A percentile compares a stretch with the other conserved stretches of the same genome.
phyloP scores from a whole-genome alignment of 768 basidiomycete genomes.

The Coprinopsis sp. region DNA sequence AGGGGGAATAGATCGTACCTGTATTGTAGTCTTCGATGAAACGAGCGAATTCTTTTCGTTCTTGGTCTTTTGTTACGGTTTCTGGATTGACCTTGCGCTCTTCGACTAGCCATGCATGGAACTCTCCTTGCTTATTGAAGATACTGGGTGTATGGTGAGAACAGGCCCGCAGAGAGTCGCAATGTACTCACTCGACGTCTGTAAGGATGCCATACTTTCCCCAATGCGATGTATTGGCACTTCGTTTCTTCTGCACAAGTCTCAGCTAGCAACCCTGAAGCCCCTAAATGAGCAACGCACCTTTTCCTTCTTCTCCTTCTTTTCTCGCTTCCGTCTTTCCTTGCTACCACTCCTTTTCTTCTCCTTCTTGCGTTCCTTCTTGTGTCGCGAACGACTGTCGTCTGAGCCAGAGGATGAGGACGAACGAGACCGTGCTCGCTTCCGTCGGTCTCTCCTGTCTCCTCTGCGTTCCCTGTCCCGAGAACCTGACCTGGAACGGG shows the following conservation, averaged over 20 bases:
- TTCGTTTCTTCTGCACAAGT: conserved; percentile 53
- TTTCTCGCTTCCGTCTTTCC: conserved; percentile 27
- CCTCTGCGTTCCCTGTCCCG: conserved; percentile 19
- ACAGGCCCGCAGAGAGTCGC: neutral
- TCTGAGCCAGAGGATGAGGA: conserved; percentile 39
- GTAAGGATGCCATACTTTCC: conserved; percentile 87
- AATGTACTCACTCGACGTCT: conserved; percentile 73
- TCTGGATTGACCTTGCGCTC: conserved; percentile 91
- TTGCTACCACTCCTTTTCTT: conserved; percentile 43
- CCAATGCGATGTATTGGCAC: conserved; percentile 65
- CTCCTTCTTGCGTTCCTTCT: conserved; percentile 44
- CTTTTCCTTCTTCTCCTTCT: conserved; percentile 60
- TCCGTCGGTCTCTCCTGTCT: conserved; percentile 19
- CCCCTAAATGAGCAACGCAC: no score
- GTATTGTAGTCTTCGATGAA: conserved; percentile 86
- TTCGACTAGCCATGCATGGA: conserved; percentile 89
- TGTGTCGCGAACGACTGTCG: conserved; percentile 40
- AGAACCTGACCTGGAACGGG: conserved; percentile 21
- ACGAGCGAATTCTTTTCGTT: conserved; percentile 76
- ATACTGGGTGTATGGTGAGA: conserved; percentile 44
- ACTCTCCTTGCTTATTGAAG: conserved; percentile 80
- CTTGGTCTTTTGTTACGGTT: conserved; percentile 78
- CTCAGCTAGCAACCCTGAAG: no score
- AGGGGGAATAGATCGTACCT: conserved; percentile 36
- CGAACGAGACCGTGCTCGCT: conserved; percentile 28